phyloP scores from a whole-genome alignment of 2,329 filamentous ascomycete genomes.

The Coniochaeta pulveracea region DNA sequence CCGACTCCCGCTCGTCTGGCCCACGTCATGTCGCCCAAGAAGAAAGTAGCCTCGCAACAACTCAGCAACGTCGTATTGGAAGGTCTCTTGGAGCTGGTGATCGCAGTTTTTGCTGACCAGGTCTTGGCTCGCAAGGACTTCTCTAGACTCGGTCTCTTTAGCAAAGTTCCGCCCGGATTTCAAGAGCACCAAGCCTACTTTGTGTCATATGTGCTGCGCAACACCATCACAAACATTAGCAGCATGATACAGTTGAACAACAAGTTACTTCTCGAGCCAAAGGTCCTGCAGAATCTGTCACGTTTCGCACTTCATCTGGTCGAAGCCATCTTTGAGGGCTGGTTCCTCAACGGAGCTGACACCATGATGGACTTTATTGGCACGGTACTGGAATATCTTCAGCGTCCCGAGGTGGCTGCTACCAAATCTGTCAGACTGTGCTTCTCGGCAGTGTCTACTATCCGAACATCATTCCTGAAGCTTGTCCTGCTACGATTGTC shows the following conservation, averaged over 20 bases:
- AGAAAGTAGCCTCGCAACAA: slow-evolving; percentile 34
- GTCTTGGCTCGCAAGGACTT: slow-evolving; percentile 83
- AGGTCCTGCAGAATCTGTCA: slow-evolving; percentile 75
- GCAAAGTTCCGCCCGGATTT: slow-evolving; percentile 85
- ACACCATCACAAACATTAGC: slow-evolving; percentile 59
- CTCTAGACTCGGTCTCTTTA: slow-evolving; percentile 70
- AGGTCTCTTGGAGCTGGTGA: slow-evolving; percentile 63
- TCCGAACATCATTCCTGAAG: slow-evolving; percentile 67
- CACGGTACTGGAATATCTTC: slow-evolving; percentile 75
- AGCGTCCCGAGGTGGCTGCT: slow-evolving; percentile 68
- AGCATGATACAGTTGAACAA: slow-evolving; percentile 61
- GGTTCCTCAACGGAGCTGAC: slow-evolving; percentile 85
- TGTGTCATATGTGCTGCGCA: slow-evolving; percentile 76
- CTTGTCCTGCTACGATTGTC: slow-evolving; percentile 73
- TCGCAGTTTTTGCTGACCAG: slow-evolving; percentile 77
- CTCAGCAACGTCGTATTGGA: slow-evolving; percentile 64
- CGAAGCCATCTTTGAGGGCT: slow-evolving; percentile 89
- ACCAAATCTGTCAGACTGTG: slow-evolving; percentile 89
- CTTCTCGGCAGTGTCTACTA: slow-evolving; percentile 65
- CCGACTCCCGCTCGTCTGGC: slow-evolving; percentile 53
- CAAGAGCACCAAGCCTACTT: slow-evolving; percentile 93
- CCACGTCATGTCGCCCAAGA: slow-evolving; percentile 48
- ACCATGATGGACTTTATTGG: slow-evolving; percentile 78
- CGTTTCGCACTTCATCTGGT: slow-evolving; percentile 71
- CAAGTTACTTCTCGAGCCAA: slow-evolving; percentile 65